Percentiles rank a stretch among this genome's conserved stretches.
Evolutionary conservation across 2,329 filamentous ascomycete species (phyloP).

Genomic region (Coccinonectria pachysandricola): DNA sequence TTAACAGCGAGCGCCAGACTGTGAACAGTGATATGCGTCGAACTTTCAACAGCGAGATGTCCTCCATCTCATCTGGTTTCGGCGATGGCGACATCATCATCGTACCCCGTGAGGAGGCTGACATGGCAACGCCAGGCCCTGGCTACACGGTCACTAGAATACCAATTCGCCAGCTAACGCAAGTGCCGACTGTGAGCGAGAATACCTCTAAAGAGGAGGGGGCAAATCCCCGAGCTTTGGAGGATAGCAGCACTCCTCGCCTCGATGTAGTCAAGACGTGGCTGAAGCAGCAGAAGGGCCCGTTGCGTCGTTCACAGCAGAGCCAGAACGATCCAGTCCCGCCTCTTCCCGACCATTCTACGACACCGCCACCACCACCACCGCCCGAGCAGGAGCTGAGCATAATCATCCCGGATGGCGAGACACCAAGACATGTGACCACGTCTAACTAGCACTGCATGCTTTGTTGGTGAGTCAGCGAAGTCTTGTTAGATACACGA

Average conservation of each 20-base stretch:
- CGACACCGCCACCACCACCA: constrained; percentile 31
- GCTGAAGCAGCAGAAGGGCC: constrained; percentile 53
- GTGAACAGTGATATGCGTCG: constrained; percentile 6
- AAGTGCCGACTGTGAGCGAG: too few relatives aligned
- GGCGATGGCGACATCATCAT: constrained; percentile 50
- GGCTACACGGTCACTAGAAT: too few relatives aligned
- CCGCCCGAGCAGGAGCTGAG: constrained; percentile 36
- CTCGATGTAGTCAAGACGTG: constrained; percentile 52
- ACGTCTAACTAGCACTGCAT: too few relatives aligned
- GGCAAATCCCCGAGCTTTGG: too few relatives aligned
- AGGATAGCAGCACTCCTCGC: too few relatives aligned
- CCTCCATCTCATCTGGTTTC: constrained; percentile 54
- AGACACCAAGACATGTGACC: constrained; percentile 34
- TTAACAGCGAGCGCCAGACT: too few relatives aligned
- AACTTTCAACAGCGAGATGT: constrained; percentile 39
- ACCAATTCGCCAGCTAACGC: too few relatives aligned
- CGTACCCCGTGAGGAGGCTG: too few relatives aligned
- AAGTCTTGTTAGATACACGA: too few relatives aligned
- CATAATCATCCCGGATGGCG: constrained; percentile 41
- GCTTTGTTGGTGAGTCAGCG: too few relatives aligned
- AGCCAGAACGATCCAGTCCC: constrained; percentile 22
- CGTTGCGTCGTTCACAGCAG: constrained; percentile 38
- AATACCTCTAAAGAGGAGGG: too few relatives aligned
- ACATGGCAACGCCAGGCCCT: constrained; percentile 44
- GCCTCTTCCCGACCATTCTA: constrained; percentile 24